phyloP scores from a whole-genome alignment of 2,329 filamentous ascomycete species.

The Fusarium nodosum region DNA sequence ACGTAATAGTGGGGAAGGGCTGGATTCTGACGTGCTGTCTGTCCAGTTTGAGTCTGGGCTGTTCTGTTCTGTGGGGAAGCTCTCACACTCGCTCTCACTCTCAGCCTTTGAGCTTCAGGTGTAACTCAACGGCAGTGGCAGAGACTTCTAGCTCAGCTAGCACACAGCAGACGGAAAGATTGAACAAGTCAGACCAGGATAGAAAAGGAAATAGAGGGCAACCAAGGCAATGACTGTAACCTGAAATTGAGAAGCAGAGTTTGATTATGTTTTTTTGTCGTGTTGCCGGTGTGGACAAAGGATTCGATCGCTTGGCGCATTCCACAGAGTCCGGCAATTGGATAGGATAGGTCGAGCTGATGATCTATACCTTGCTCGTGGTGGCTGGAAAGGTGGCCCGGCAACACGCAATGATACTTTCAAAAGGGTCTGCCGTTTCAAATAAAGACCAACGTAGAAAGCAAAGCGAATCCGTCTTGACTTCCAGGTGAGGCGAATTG shows the following conservation, averaged over 20 bases:
- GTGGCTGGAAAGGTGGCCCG: conserved; percentile 40
- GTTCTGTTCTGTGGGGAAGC: conserved; percentile 39
- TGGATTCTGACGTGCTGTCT: conserved; percentile 36
- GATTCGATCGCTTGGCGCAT: conserved; percentile 43
- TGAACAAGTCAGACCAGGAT: not conserved
- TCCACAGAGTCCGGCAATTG: conserved; percentile 43
- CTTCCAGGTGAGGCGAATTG: not conserved
- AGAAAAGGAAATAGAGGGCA: not conserved
- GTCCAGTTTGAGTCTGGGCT: conserved; percentile 23
- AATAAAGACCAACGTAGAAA: conserved; percentile 5
- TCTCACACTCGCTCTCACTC: conserved; percentile 24
- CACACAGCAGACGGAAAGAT: not conserved
- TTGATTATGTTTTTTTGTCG: conserved; percentile 13
- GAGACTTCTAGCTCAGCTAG: not conserved
- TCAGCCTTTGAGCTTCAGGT: conserved; percentile 13
- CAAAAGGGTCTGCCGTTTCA: conserved; percentile 9
- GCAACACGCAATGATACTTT: conserved; percentile 15
- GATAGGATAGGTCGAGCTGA: conserved; percentile 20
- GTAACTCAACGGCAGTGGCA: conserved; percentile 11
- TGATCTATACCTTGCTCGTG: conserved; percentile 25
- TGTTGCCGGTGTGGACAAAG: conserved; percentile 43
- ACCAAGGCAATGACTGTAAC: conserved; percentile 21
- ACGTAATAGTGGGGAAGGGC: conserved; percentile 37
- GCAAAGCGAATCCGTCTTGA: conserved; percentile 4
- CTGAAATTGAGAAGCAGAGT: conserved; percentile 6